Evolutionary conservation across 208 protist genomes (phyloP).

Genomic region (Trichomonas gallinae): DNA sequence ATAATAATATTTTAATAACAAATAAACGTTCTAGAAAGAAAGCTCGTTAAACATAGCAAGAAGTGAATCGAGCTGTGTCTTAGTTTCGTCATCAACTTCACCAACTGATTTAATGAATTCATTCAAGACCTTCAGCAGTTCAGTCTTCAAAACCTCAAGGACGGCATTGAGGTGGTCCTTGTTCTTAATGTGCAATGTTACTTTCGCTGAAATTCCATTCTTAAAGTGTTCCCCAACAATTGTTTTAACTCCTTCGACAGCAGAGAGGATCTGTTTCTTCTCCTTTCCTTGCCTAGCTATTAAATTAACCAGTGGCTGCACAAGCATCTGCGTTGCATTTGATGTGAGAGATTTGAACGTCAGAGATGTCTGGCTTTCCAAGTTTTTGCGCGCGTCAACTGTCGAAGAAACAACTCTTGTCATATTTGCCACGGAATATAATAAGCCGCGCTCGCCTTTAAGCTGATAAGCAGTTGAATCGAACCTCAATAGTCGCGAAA

Average conservation of each 20-base stretch:
- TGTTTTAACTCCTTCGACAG: neutral
- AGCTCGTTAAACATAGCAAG: neutral
- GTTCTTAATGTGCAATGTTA: neutral
- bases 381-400: neutral
- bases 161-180: neutral
- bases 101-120: neutral
- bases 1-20: too few species aligned
- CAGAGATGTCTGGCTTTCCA: neutral
- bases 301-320: neutral
- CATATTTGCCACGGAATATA: neutral
- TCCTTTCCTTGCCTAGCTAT: neutral
- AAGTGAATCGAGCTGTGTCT: neutral
- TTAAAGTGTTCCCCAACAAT: neutral
- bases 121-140: neutral
- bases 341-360: neutral
- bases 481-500: neutral
- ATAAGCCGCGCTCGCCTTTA: neutral
- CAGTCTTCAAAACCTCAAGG: neutral
- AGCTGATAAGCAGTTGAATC: neutral
- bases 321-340: neutral
- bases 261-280: neutral
- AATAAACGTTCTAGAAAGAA: neutral
- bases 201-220: neutral
- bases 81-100: neutral
- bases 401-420: neutral